Base-by-base conservation (phyloP, 768 basidiomycete genomes). In the Tricholoma hemisulphureum region DNA sequence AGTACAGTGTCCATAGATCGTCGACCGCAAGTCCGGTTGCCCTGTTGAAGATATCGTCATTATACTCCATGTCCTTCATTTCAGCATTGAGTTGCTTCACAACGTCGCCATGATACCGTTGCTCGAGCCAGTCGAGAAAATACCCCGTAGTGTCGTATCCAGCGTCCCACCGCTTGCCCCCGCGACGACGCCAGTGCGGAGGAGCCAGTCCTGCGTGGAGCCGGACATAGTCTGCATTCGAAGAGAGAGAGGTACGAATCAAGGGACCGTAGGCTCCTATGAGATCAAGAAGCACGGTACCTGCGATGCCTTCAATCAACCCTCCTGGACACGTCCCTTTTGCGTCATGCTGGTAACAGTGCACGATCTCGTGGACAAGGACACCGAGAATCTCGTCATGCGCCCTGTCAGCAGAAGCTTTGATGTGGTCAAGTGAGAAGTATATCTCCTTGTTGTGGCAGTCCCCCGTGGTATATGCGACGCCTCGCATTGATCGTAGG, bases 301-400 rank as follows among this genome's bases (percentile, higher is more conserved):
- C 89, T 69, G 90, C 91, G 24, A 93, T 78, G 18, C 91, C 91
- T 66, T 93, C 91, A 60, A 90, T 83, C 48, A 93, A 72, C 2
- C 91, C 91, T 1, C 82, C 80, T 0, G 88, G 88, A 61, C 82
- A 86, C 41, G 79, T 81, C 23, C 76, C 84, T 21, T 73, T 65
- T 1, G 79, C 88, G 63, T 89, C 79, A 70, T 84, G 82, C 65
- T 92, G 91, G 67, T 79, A 92, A 65, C 87, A 91, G 61, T 93
- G 91, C 6, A 90, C 89, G 66, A 88, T 79, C 71, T 93, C 89
- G 67, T 89, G 90, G 32, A 80, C 74, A 3, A 93, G 75, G 3
- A 91, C 88, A 4, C 90, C 91, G 39, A 73, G 61, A 50, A 91
- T 85, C 72, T 93, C 90, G 48, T 87, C 78, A 26, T 71, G 65